Evolutionary conservation across 192 early-diverging fungal species (phyloP).

Genomic region (Helicostylum pulchrum): DNA sequence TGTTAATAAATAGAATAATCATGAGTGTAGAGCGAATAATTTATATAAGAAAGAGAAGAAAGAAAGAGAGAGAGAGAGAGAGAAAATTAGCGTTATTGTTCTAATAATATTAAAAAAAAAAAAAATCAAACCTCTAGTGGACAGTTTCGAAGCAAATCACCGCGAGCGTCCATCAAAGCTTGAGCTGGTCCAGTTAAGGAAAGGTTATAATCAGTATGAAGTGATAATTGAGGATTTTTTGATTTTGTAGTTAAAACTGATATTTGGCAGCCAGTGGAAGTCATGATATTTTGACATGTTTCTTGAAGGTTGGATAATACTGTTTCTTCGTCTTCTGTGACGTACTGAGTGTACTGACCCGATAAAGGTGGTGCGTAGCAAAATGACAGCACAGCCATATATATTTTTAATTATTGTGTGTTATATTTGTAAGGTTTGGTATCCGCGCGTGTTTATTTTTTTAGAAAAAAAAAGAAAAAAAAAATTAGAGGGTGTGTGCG

Average conservation of each 20-base stretch:
- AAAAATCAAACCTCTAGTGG: slow-evolving; percentile 38
- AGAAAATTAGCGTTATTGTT: background rate
- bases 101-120: background rate
- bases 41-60: background rate
- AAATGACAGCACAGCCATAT: slow-evolving; percentile 22
- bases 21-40: slow-evolving; percentile 3
- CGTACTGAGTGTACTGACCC: slow-evolving; percentile 26
- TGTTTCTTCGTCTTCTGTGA: slow-evolving; percentile 4
- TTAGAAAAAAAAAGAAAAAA: background rate
- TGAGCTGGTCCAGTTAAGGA: slow-evolving; percentile 42
- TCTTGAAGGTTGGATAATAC: slow-evolving; percentile 17
- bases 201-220: slow-evolving; percentile 45
- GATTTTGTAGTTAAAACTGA: slow-evolving; percentile 15
- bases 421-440: too few relatives aligned
- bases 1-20: slow-evolving; percentile 9
- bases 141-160: slow-evolving; percentile 42
- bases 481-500: background rate
- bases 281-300: slow-evolving; percentile 25
- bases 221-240: slow-evolving; percentile 8
- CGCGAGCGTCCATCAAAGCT: slow-evolving; percentile 39
- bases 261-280: slow-evolving; percentile 27
- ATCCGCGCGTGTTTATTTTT: too few relatives aligned
- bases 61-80: background rate
- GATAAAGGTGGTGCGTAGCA: slow-evolving; percentile 30
- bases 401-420: too few relatives aligned